These are phyloP conservation scores for Aspergillus costaricaensis DNA, from an alignment of 2,329 filamentous ascomycete species.

Conservation along the genomic window DNA sequence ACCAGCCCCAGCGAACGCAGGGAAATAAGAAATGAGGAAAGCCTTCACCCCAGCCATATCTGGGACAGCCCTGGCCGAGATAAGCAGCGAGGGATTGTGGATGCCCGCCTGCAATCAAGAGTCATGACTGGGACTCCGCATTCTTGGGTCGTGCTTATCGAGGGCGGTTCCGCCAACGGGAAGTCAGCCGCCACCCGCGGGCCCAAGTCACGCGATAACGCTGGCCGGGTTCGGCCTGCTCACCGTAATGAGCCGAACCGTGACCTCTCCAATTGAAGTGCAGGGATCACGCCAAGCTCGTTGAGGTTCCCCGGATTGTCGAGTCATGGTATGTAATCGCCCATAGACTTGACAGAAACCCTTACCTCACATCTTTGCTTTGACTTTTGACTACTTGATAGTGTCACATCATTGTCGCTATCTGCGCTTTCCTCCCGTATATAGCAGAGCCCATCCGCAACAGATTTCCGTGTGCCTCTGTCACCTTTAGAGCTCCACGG, in stretches of 20 bases:
- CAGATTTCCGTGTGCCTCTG: not conserved
- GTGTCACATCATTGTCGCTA: not conserved
- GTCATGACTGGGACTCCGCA: not conserved
- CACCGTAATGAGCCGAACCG: not conserved
- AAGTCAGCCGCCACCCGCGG: not conserved
- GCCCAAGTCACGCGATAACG: not conserved
- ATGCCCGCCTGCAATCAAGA: not conserved
- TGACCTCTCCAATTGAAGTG: not conserved
- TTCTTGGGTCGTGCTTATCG: not conserved
- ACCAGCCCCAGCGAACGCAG: not conserved
- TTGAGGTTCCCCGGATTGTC: not conserved
- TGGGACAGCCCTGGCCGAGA: not conserved
- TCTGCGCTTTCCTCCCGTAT: too few species aligned
- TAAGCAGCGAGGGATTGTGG: not conserved
- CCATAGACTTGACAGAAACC: not conserved
- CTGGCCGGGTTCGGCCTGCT: not conserved
- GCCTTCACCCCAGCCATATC: not conserved
- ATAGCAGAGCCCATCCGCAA: not conserved
- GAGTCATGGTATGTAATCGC: not conserved
- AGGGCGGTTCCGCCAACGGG: not conserved
- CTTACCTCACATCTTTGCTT: not conserved
- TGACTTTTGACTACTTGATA: too few species aligned
- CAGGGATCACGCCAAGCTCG: not conserved
- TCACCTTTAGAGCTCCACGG: slow-evolving; percentile 22
- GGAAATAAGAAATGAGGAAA: not conserved